phyloP scores from a whole-genome alignment of 805 yeast genomes.

The Ogataea pilisensis region DNA sequence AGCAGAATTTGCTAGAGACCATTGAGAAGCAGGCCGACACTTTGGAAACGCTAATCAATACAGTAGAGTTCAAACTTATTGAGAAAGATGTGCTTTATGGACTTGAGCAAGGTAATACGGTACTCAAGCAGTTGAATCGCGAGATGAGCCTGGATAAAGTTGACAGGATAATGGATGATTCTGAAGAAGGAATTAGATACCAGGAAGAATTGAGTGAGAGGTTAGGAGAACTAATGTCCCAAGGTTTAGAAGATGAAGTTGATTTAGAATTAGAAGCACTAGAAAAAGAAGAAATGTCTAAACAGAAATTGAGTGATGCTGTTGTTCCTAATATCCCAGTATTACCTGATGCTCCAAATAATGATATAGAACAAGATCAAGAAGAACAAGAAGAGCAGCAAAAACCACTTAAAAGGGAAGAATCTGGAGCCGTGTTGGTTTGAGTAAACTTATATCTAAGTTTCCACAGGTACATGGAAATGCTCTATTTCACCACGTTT shows the following conservation, averaged over 20 bases:
- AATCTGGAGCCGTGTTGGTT: not conserved
- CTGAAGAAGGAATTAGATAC: constrained; percentile 74
- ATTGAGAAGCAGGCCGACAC: constrained; percentile 77
- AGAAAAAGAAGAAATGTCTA: constrained; percentile 40
- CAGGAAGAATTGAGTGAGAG: constrained; percentile 69
- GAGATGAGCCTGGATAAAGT: constrained; percentile 76
- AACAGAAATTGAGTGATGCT: constrained; percentile 3
- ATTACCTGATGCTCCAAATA: constrained; percentile 31
- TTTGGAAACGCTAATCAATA: constrained; percentile 71
- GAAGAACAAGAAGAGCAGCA: constrained; percentile 17
- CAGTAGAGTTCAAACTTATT: constrained; percentile 83
- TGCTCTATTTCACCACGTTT: no score
- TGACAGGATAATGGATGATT: constrained; percentile 79
- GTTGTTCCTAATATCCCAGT: constrained; percentile 12
- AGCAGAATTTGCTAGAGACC: constrained; percentile 62
- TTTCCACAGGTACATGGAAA: no score
- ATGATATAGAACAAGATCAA: constrained; percentile 14
- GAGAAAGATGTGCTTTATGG: constrained; percentile 85
- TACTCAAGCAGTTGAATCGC: constrained; percentile 67
- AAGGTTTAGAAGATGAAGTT: constrained; percentile 54
- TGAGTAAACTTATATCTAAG: no score
- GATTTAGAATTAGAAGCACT: constrained; percentile 57
- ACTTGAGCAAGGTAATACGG: constrained; percentile 72
- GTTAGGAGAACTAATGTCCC: constrained; percentile 40
- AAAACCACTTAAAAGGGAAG: not conserved